A percentile compares a stretch with the other conserved stretches of the same genome.
Evolutionary conservation across 441 rosid genomes (phyloP).

Genomic region (Gossypium gossypioides): DNA sequence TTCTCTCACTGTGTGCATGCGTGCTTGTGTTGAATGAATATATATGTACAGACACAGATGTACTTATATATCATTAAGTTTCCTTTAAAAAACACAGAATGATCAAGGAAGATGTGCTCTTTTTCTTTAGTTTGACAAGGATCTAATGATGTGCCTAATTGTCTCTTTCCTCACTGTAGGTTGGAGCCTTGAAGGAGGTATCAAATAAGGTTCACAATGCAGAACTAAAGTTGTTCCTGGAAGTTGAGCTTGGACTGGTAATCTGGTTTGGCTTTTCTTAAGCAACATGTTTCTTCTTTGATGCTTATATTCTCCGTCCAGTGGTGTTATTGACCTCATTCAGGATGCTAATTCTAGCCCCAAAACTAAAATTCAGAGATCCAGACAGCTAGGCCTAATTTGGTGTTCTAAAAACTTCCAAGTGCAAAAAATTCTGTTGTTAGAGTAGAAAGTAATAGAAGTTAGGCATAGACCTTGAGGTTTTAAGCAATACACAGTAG

Average conservation of each 20-base stretch:
- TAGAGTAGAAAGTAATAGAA: background rate
- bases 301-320: background rate
- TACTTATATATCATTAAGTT: background rate
- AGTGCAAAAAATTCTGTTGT: background rate
- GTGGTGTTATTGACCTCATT: constrained; percentile 5
- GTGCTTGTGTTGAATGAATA: background rate
- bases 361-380: background rate
- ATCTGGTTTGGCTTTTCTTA: constrained; percentile 11
- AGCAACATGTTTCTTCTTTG: background rate
- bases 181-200: constrained; percentile 37
- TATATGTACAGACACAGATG: background rate
- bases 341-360: background rate
- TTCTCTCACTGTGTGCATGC: background rate
- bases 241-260: constrained; percentile 41
- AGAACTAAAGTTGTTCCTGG: constrained; percentile 42
- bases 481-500: background rate
- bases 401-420: background rate
- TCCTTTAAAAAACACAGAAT: background rate
- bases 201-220: constrained; percentile 37
- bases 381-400: background rate
- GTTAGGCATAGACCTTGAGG: constrained; percentile 1
- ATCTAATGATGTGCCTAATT: background rate
- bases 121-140: background rate
- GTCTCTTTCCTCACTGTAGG: constrained; percentile 20
- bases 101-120: background rate